phyloP scores from a whole-genome alignment of 495 filamentous ascomycete species.

The Talaromyces liani region DNA sequence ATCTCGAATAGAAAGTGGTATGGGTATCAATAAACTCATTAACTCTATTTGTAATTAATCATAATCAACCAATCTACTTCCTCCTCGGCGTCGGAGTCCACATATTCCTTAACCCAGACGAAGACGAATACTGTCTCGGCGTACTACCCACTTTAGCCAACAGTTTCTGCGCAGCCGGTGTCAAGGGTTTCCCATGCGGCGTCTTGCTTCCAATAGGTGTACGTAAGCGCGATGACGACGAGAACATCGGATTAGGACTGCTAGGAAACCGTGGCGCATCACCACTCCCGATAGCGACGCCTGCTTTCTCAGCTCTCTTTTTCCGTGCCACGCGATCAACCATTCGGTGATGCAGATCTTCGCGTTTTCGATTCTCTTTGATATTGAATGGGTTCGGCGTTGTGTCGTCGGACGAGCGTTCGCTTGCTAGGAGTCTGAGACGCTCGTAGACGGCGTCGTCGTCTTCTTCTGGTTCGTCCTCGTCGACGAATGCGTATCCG shows the following conservation, averaged over 20 bases:
- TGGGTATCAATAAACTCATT: neutral
- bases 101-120: slow-evolving; percentile 38
- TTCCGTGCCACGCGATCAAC: slow-evolving; percentile 75
- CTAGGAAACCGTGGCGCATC: slow-evolving; percentile 64
- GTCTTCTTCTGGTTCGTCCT: slow-evolving; percentile 51
- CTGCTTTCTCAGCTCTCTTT: slow-evolving; percentile 51
- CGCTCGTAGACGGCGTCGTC: slow-evolving; percentile 12
- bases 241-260: slow-evolving; percentile 57
- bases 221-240: slow-evolving; percentile 31
- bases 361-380: slow-evolving; percentile 64
- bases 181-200: slow-evolving; percentile 26
- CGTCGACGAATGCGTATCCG: slow-evolving; percentile 90
- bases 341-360: slow-evolving; percentile 82
- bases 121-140: slow-evolving; percentile 20
- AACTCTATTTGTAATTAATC: neutral
- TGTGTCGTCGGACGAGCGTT: slow-evolving; percentile 47
- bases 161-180: slow-evolving; percentile 74
- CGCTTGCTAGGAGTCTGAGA: slow-evolving; percentile 16
- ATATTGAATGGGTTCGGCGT: slow-evolving; percentile 80
- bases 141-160: slow-evolving; percentile 58
- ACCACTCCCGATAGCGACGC: slow-evolving; percentile 36
- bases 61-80: slow-evolving; percentile 15
- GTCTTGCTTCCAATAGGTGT: slow-evolving; percentile 30
- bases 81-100: slow-evolving; percentile 51
- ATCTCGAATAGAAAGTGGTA: neutral